phyloP scores from a whole-genome alignment of 805 yeast species.

The Ogataea trehalophila region DNA sequence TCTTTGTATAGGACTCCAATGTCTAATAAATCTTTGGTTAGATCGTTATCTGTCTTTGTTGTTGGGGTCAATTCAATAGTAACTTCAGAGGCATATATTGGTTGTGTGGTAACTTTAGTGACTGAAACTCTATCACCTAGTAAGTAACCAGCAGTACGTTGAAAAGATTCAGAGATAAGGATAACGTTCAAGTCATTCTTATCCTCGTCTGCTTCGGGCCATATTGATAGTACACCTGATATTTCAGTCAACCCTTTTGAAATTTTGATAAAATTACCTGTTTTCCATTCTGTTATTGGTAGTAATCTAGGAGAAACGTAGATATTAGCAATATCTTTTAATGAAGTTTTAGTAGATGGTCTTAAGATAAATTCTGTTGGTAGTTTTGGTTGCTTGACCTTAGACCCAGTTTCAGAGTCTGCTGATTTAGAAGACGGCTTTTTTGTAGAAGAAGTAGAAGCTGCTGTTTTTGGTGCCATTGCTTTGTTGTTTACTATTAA shows the following conservation, averaged over 20 bases:
- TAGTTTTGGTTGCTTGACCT: conserved; percentile 16
- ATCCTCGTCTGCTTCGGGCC: conserved; percentile 24
- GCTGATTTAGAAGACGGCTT: conserved; percentile 7
- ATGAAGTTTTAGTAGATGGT: conserved; percentile 13
- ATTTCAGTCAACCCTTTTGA: conserved; percentile 22
- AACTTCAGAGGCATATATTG: conserved; percentile 32
- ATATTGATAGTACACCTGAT: conserved; percentile 13
- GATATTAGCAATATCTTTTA: conserved; percentile 13
- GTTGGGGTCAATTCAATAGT: conserved; percentile 4
- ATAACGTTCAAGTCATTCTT: conserved; percentile 22
- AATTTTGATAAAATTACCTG: conserved; percentile 25
- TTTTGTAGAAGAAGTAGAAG: conserved; percentile 11
- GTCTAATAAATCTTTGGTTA: conserved; percentile 38
- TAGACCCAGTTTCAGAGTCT: conserved; percentile 2
- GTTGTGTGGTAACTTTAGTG: conserved; percentile 42
- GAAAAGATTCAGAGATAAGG: conserved; percentile 17
- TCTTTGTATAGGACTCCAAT: conserved; percentile 62
- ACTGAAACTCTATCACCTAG: conserved; percentile 37
- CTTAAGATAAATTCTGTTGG: conserved; percentile 28
- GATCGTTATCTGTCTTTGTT: conserved; percentile 6
- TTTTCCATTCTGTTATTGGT: conserved; percentile 17
- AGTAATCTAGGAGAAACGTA: conserved; percentile 23
- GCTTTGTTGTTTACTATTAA: neutral
- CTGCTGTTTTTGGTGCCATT: conserved; percentile 25
- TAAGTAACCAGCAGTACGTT: conserved; percentile 19